A percentile compares a stretch with the other conserved stretches of the same genome.
Evolutionary conservation across 371 early-diverging fungal genomes (phyloP).

Genomic region (Apophysomyces ossiformis): DNA sequence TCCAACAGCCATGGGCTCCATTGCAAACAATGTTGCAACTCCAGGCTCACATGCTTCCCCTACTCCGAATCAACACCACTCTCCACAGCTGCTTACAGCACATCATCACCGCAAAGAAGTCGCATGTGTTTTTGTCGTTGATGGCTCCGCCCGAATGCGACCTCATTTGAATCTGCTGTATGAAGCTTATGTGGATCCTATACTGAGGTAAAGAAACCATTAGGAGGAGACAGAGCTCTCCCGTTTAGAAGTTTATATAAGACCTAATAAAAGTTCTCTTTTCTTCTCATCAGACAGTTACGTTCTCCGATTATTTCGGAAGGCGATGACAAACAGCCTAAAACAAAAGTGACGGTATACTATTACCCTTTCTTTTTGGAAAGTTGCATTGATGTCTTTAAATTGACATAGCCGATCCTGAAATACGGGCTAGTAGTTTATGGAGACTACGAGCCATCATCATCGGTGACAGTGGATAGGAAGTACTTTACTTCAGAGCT

Average conservation of each 20-base stretch:
- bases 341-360: conserved; percentile 61
- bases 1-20: conserved; percentile 16
- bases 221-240: not conserved
- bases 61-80: conserved; percentile 83
- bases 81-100: conserved; percentile 65
- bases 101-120: conserved; percentile 58
- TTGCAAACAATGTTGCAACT: conserved; percentile 30
- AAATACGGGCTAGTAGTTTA: conserved; percentile 67
- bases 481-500: conserved; percentile 62
- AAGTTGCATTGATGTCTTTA: not conserved
- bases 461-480: conserved; percentile 57
- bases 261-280: not conserved
- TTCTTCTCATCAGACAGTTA: conserved; percentile 44
- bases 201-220: conserved; percentile 48
- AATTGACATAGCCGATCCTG: conserved; percentile 50
- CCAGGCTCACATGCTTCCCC: conserved; percentile 46
- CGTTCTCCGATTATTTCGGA: conserved; percentile 58
- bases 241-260: not conserved
- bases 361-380: not conserved
- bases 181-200: conserved; percentile 63
- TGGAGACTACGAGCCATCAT: conserved; percentile 70
- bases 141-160: conserved; percentile 64
- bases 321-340: conserved; percentile 56
- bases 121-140: conserved; percentile 63
- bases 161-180: conserved; percentile 53